These are phyloP conservation scores for Saxispiralis lemnorum DNA, from an alignment of 495 filamentous ascomycete species.

Conservation along the genomic window DNA sequence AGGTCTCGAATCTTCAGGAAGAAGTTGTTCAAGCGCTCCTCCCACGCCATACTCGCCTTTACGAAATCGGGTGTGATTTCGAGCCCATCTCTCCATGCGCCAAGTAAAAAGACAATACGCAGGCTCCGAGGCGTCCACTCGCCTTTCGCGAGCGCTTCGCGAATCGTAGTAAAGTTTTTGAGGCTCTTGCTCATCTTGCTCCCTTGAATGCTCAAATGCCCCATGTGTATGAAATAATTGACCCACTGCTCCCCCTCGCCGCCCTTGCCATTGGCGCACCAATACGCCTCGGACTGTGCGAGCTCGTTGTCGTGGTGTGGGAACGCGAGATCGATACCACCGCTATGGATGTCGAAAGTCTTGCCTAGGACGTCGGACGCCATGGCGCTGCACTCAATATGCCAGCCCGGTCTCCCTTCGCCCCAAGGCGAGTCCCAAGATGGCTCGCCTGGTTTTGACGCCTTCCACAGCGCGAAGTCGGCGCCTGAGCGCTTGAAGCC, in stretches of 20 bases:
- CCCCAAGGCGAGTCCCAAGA: conserved; percentile 81
- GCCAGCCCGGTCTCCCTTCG: conserved; percentile 78
- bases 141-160: conserved; percentile 55
- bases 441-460: conserved; percentile 79
- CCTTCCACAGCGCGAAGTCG: conserved; percentile 93
- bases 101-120: conserved; percentile 74
- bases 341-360: conserved; percentile 81
- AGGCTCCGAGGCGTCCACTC: conserved; percentile 67
- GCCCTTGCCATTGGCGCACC: conserved; percentile 18
- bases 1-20: conserved; percentile 62
- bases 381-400: conserved; percentile 98
- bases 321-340: conserved; percentile 83
- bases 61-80: conserved; percentile 77
- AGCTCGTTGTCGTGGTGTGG: conserved; percentile 95
- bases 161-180: conserved; percentile 96
- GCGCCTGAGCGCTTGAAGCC: conserved; percentile 50
- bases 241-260: conserved; percentile 48
- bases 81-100: conserved; percentile 75
- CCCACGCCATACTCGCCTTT: conserved; percentile 57
- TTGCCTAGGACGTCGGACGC: conserved; percentile 67
- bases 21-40: conserved; percentile 73
- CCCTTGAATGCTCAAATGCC: conserved; percentile 75
- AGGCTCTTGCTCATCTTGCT: conserved; percentile 90
- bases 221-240: conserved; percentile 94
- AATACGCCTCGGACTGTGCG: conserved; percentile 88